Evolutionary conservation across 495 filamentous ascomycete genomes (phyloP), one percentile per base, ranked within the genome.

Genomic region (Penicillium chermesinum): DNA sequence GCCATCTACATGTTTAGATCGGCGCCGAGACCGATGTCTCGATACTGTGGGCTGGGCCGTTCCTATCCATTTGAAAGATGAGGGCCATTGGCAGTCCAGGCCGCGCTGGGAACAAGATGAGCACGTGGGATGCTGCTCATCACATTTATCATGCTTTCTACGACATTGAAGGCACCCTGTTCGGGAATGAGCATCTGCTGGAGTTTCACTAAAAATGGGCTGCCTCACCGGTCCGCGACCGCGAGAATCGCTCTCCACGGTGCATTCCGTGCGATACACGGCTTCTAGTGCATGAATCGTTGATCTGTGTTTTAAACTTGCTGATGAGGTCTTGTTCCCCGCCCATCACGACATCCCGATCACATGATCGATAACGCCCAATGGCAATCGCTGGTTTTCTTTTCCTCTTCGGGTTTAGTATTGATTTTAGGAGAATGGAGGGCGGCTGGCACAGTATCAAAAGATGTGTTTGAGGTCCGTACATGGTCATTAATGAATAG

Each of bases 141-240:
- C 60, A 25, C 60, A 63, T 48, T 63, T 63, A 7, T 56, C 41
- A 27, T 63, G 57, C 21, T 55, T 61, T 16, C 35, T 52, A 30
- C 60, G 57, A 44, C 57, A 63, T 36, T 53, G 41, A 7, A 63
- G 52, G 44, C 60, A 63, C 16, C 57, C 60, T 63, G 25, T 5
- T 20, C 34, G 12, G 10, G 9, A 16, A 16, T 37, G 15, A 10
- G 3, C 18, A n/a, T 30, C 16, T 14, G 20, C 13, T 30, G 12
- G 19, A 19, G 25, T 5, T 21, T 3, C 7, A 8, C n/a, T n/a
- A n/a, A n/a, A n/a, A n/a, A n/a, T 34, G 38, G 44, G 22, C n/a
- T 9, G 21, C 16, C 8, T 0, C 61, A 63, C 60, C 60, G 17
- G 37, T 61, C 27, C 52, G 47, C 19, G 60, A 63, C 33, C 60